Conservation (phyloP, 2,329 filamentous ascomycete species). For the Colletotrichum sp. region DNA sequence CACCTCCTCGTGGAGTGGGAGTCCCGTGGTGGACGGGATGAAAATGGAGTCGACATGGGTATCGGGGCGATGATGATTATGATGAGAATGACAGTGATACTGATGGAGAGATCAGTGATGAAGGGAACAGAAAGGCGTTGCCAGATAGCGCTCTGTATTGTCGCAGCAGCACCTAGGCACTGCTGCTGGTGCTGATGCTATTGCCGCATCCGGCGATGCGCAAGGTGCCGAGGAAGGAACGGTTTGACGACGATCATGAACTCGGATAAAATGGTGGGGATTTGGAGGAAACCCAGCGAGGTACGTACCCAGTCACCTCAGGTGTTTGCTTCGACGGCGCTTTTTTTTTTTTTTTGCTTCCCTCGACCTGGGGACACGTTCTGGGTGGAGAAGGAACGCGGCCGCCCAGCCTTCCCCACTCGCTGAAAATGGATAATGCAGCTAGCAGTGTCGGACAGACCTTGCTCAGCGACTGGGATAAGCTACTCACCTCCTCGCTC, state of each 20-base stretch:
- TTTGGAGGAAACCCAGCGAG: not conserved
- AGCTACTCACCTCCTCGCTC: slow-evolving; percentile 3
- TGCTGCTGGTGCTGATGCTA: not conserved
- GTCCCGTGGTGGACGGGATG: not conserved
- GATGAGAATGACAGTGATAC: not conserved
- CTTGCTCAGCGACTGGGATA: not conserved
- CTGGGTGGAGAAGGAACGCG: slow-evolving; percentile 1
- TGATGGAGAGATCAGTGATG: not conserved
- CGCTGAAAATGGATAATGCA: not conserved
- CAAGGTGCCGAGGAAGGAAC: not conserved
- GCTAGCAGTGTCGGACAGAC: not conserved
- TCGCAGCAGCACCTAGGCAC: not conserved
- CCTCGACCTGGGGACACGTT: slow-evolving; percentile 1
- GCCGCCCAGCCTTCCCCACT: slow-evolving; percentile 7
- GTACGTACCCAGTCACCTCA: not conserved
- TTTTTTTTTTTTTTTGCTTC: not conserved
- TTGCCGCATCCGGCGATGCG: not conserved
- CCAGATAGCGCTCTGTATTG: not conserved
- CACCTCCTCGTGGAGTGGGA: not conserved
- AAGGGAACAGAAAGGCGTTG: not conserved
- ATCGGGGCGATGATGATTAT: not conserved
- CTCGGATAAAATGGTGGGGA: slow-evolving; percentile 6
- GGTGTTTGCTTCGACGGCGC: not conserved
- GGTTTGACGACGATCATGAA: slow-evolving; percentile 7
- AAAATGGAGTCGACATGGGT: not conserved